Base-by-base conservation (phyloP, 1,284 basidiomycete genomes). In the Ustilago crameri region DNA sequence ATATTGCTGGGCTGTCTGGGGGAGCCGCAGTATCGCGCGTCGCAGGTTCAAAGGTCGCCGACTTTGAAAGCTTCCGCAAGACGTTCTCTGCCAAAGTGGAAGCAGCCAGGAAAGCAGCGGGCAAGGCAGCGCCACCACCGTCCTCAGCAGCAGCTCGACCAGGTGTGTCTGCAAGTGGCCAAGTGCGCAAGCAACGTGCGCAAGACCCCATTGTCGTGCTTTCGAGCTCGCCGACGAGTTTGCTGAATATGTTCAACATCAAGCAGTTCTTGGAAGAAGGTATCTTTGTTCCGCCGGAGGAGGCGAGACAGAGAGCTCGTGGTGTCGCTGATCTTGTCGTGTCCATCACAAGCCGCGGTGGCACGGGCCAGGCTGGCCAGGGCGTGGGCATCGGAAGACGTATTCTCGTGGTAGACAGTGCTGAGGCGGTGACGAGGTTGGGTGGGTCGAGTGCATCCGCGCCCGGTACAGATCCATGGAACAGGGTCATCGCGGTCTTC, bases 191-290 rank as follows among this genome's bases (percentile, higher is more conserved):
- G 46, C 68, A 73, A 42, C 74, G 83, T 30, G 74, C 79, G 3
- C 79, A 79, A 53, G 75, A 91, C 83, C 95, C 95, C 0, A 98
- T 98, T 80, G 95, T 98, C 82, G 90, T 98, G 84, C 93, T 98
- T 37, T 95, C 94, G 0, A 96, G 93, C 0, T 94, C 93, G 1
- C 94, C 94, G 0, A 97, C 95, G 0, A 90, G 94, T 9, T 88
- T 98, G 53, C 90, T 98, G 80, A 97, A 93, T 5, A 96, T 98
- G 93, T 91, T 95, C 88, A 98, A 98, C 83, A 93, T 98, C 63
- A 93, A 93, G 83, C 88, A 88, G 44, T 95, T 98, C 84, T 85
- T 98, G 17, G 93, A 97, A 85, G 92, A 97, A 78, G 89, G 93
- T 2, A 85, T 89, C 88, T 94, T 85, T 77, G 90, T 85, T 8